Percentiles rank a stretch among this genome's conserved stretches.
Conservation (phyloP, 2,329 filamentous ascomycete genomes). For the Venturiaceae sp. region DNA sequence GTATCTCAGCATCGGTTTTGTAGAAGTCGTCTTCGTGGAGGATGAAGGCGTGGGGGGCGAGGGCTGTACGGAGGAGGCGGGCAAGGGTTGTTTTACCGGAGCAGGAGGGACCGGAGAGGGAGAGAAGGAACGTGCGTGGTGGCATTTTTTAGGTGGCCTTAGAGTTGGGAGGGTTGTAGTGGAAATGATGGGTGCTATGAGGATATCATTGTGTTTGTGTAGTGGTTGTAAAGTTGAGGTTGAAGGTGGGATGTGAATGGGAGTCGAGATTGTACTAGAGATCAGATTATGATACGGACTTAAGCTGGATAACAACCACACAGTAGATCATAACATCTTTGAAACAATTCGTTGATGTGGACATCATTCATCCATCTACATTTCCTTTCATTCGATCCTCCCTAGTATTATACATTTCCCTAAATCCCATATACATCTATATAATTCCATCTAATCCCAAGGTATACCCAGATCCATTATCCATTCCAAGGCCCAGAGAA, state of each 20-base stretch:
- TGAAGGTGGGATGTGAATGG: background rate
- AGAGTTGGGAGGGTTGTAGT: background rate
- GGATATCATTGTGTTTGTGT: background rate
- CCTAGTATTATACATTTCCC: background rate
- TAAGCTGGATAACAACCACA: no score
- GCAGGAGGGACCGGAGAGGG: slow-evolving; percentile 81
- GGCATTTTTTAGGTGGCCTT: no score
- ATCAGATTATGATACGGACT: no score
- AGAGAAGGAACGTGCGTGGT: slow-evolving; percentile 51
- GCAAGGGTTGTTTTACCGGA: slow-evolving; percentile 93
- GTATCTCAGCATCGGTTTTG: slow-evolving; percentile 61
- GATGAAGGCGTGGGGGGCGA: slow-evolving; percentile 53
- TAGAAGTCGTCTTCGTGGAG: slow-evolving; percentile 98
- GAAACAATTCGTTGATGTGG: no score
- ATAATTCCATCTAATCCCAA: background rate
- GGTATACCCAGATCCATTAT: background rate
- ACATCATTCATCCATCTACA: background rate
- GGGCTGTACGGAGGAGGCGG: slow-evolving; percentile 60
- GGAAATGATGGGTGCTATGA: background rate
- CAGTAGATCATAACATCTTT: no score
- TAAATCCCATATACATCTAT: background rate
- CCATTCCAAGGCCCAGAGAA: background rate
- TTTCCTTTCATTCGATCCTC: background rate
- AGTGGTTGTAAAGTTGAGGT: background rate
- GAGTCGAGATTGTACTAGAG: no score